Percentiles rank a stretch among this genome's conserved stretches.
phyloP scores from a whole-genome alignment of 2,329 filamentous ascomycete genomes.

The Colletotrichum gloeosporioides region DNA sequence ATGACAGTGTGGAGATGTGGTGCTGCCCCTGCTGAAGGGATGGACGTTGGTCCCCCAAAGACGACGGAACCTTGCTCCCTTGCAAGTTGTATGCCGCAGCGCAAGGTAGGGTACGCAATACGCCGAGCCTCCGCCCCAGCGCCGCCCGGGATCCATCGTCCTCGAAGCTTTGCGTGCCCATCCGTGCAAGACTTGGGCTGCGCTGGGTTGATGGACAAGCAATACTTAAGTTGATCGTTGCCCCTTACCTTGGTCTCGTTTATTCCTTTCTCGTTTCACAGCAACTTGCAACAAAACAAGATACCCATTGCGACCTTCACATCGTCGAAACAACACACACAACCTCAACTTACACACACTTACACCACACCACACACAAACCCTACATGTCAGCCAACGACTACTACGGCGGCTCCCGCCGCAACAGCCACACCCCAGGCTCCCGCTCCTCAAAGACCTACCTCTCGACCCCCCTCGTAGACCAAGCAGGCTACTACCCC shows the following conservation, averaged over 20 bases:
- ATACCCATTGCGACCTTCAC: not conserved
- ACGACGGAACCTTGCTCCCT: not conserved
- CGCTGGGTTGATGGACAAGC: not conserved
- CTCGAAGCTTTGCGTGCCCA: not conserved
- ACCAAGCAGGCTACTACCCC: slow-evolving; percentile 4
- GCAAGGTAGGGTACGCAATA: not conserved
- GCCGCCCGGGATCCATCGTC: slow-evolving; percentile 2
- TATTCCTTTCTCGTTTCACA: not conserved
- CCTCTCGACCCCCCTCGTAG: not conserved
- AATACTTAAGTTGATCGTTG: not conserved
- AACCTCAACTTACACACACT: not conserved
- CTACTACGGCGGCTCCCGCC: slow-evolving; percentile 25
- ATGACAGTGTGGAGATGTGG: not conserved
- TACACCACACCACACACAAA: not conserved
- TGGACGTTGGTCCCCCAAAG: not conserved
- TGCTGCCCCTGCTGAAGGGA: not conserved
- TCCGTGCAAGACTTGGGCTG: not conserved
- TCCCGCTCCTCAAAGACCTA: not conserved
- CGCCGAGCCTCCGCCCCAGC: slow-evolving; percentile 16
- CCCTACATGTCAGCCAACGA: slow-evolving; percentile 27
- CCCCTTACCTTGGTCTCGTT: fast-evolving
- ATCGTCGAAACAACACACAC: not conserved
- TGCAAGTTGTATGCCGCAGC: not conserved
- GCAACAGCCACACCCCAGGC: slow-evolving; percentile 14
- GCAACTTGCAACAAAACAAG: not conserved